Evolutionary conservation across 129 eudicot genomes (phyloP).

Genomic region (Tagetes erecta): DNA sequence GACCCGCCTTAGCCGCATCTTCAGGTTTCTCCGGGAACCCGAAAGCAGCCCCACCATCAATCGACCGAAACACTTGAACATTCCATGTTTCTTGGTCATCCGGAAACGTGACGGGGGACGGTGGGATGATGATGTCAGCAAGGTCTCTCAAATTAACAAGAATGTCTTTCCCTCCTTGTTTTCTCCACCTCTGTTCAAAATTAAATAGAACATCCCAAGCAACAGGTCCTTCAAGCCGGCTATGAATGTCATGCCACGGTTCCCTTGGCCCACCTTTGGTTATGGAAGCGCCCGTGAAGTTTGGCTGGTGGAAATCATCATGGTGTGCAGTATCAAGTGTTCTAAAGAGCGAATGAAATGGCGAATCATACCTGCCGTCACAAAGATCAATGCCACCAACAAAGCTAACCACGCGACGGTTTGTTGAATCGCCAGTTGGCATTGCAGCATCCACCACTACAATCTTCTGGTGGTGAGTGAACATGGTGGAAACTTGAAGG

Average conservation of each 20-base stretch:
- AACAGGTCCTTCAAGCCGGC: slow-evolving; percentile 65
- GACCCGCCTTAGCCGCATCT: slow-evolving; percentile 72
- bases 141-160: slow-evolving; percentile 66
- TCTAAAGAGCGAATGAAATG: slow-evolving; percentile 71
- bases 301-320: slow-evolving; percentile 84
- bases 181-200: slow-evolving; percentile 81
- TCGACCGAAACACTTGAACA: slow-evolving; percentile 72
- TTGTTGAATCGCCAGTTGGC: slow-evolving; percentile 54
- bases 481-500: slow-evolving; percentile 73
- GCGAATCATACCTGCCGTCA: slow-evolving; percentile 79
- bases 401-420: slow-evolving; percentile 68
- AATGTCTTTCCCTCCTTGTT: slow-evolving; percentile 77
- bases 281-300: slow-evolving; percentile 60
- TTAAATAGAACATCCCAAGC: slow-evolving; percentile 87
- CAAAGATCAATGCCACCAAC: slow-evolving; percentile 85
- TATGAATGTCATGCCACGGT: slow-evolving; percentile 89
- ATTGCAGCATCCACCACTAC: slow-evolving; percentile 65
- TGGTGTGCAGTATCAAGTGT: slow-evolving; percentile 78
- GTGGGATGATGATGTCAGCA: slow-evolving; percentile 48
- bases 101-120: slow-evolving; percentile 66
- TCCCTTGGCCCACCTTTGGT: slow-evolving; percentile 82
- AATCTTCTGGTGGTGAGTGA: slow-evolving; percentile 83
- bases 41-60: slow-evolving; percentile 88
- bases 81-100: slow-evolving; percentile 80
- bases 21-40: slow-evolving; percentile 79